Evolutionary conservation across 2,329 filamentous ascomycete species (phyloP).

Genomic region (Fusarium hostae): DNA sequence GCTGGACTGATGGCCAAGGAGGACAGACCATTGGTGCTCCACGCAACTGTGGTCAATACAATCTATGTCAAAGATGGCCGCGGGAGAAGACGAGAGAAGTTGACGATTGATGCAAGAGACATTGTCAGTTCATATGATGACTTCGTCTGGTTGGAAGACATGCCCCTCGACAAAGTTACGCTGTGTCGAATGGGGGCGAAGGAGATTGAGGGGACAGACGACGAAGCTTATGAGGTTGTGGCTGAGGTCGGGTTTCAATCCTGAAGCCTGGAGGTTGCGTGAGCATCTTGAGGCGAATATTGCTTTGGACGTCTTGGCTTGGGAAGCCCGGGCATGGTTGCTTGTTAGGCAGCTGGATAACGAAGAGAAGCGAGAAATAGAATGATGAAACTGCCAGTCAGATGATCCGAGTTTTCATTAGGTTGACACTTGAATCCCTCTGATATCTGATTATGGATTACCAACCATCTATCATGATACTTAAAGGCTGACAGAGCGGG

Average conservation of each 20-base stretch:
- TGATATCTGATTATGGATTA: neutral
- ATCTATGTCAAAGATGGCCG: slow-evolving; percentile 70
- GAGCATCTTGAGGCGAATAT: neutral
- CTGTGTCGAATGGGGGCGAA: slow-evolving; percentile 92
- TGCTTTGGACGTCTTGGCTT: neutral
- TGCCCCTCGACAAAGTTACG: slow-evolving; percentile 75
- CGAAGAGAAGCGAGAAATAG: neutral
- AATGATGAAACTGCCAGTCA: neutral
- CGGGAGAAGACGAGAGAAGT: slow-evolving; percentile 48
- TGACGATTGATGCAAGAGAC: slow-evolving; percentile 65
- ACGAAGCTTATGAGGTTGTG: slow-evolving; percentile 65
- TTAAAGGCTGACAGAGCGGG: neutral
- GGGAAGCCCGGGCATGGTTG: neutral
- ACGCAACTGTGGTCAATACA: slow-evolving; percentile 89
- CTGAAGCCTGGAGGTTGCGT: slow-evolving; percentile 20
- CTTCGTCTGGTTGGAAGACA: slow-evolving; percentile 75
- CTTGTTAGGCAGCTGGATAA: neutral
- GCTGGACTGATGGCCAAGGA: slow-evolving; percentile 68
- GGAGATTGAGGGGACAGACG: slow-evolving; percentile 65
- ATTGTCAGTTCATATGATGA: slow-evolving; percentile 70
- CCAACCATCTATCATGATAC: neutral
- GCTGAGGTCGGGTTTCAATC: slow-evolving; percentile 57
- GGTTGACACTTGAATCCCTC: neutral
- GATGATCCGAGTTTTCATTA: neutral
- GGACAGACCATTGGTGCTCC: slow-evolving; percentile 74